Evolutionary conservation across 2,329 filamentous ascomycete species (phyloP), one percentile per base, ranked within the genome.

Genomic region (Neofusicoccum cordaticola): DNA sequence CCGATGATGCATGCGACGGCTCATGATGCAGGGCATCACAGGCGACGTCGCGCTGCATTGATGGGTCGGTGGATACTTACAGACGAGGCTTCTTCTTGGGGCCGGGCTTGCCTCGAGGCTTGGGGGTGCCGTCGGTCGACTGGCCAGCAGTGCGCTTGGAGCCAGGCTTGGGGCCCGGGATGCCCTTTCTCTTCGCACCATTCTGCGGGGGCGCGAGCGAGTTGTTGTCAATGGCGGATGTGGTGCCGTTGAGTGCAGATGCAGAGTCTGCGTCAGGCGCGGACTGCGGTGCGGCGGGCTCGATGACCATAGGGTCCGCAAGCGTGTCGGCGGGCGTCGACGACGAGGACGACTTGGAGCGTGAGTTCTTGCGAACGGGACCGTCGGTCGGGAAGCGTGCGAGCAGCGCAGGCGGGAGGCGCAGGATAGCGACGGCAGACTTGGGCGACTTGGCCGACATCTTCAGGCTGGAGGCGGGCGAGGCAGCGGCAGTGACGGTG

Each of bases 81-180:
- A 97, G 80, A 84, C 90, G 89, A 69, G 91, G 89, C 82, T 96
- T 97, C 87, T 97, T 97, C 86, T 97, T 98, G 0, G 94, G 94
- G 6, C 94, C 94, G 6, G 95, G 94, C 81, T 96, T 96, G 74
- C 90, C 90, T 75, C 91, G 84, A 63, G 88, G 83, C 78, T 91
- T 93, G n/a, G 88, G 82, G 31, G 81, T 74, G 39, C 82, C 83
- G 68, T 93, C 91, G 72, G 80, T 78, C 72, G 66, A 76, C 80
- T 75, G 71, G 72, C 78, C 79, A 65, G 78, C 76, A 67, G 79
- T 78, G 74, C 87, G 83, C 79, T 90, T 90, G 65, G 82, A 83
- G 63, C 83, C 86, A 44, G 86, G 83, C 71, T 90, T 90, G 22
- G 86, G 85, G 69, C 89, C 86, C 76, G 92, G 90, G 39, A 86